Evolutionary conservation across 805 yeast species (phyloP), one percentile per base, ranked within the genome.

Genomic region (Saccharomycopsis sp.): DNA sequence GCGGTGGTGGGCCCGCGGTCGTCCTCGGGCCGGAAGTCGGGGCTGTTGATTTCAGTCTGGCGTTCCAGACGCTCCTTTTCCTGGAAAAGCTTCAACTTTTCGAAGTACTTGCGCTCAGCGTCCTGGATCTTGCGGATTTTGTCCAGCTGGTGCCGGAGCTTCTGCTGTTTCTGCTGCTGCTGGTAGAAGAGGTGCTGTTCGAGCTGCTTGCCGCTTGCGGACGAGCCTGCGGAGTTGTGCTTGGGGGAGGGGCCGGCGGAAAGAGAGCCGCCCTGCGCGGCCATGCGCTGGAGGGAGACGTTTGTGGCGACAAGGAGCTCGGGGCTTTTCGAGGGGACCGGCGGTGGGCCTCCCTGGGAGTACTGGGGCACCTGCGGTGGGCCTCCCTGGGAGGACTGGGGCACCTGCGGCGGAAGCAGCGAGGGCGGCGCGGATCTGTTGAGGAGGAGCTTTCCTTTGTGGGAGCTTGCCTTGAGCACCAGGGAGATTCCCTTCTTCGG

Each of bases 101-200:
- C 37, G 18, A 50, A 24, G 53, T 60, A 63, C 61, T 62, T 65
- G 16, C 60, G 55, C 34, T 58, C 62, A 9, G 48, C 46, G 16
- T 50, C 52, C 20, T 50, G 52, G 18, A 23, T 24, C 46, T 48
- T 24, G 16, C 50, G 46, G 24, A 47, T 21, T 44, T 59, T 59
- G 41, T 58, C 58, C 21, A 46, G 53, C 40, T 55, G 54, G 41
- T 24, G 57, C 46, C 61, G n/a, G 1, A 47, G 29, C 34, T 61
- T 63, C 52, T 55, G 66, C 34, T 56, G 64, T 24, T 61, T 62
- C 51, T 55, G 60, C 34, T 58, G 66, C 50, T 61, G 64, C 46
- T 56, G 61, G 48, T 58, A 59, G 40, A 18, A 59, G 51, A 56
- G 29, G 29, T 59, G 62, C 29, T 59, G 62, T 2, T 37, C 59